Percentiles rank a stretch among this genome's conserved stretches.
Conservation (phyloP, 306 rosid species). For the Fagus sylvatica region DNA sequence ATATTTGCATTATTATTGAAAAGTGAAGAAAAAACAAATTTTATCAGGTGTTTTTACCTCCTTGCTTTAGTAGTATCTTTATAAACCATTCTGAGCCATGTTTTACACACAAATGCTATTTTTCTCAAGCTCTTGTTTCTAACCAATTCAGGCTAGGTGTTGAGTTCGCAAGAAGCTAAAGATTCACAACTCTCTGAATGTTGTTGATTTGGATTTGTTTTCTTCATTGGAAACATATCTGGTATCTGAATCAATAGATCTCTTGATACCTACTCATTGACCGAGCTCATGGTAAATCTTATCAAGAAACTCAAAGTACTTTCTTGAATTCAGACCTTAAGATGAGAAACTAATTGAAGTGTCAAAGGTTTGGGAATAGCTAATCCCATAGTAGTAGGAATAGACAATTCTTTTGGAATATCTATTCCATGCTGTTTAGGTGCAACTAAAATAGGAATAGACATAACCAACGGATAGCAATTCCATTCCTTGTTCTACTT, state of each 20-base stretch:
- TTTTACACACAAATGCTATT: not conserved
- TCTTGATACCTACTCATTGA: not conserved
- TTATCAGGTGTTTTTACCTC: not conserved
- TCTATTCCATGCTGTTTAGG: not conserved
- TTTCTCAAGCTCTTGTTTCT: not conserved
- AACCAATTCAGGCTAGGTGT: not conserved
- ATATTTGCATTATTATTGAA: not conserved
- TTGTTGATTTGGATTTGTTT: not conserved
- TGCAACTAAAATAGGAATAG: not conserved
- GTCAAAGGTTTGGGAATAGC: no score
- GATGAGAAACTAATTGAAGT: not conserved
- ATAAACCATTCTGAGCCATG: not conserved
- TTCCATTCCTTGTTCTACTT: not conserved
- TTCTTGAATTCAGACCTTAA: not conserved
- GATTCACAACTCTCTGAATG: not conserved
- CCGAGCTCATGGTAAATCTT: not conserved
- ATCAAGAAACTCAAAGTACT: not conserved
- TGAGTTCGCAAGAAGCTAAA: not conserved
- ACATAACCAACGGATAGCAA: not conserved
- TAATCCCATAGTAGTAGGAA: no score
- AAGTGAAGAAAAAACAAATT: not conserved
- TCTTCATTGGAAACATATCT: not conserved
- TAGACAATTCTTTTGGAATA: not conserved
- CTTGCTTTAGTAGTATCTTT: not conserved
- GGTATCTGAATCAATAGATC: not conserved